Evolutionary conservation across 2,329 filamentous ascomycete genomes (phyloP).

Genomic region (Claviceps sp.): DNA sequence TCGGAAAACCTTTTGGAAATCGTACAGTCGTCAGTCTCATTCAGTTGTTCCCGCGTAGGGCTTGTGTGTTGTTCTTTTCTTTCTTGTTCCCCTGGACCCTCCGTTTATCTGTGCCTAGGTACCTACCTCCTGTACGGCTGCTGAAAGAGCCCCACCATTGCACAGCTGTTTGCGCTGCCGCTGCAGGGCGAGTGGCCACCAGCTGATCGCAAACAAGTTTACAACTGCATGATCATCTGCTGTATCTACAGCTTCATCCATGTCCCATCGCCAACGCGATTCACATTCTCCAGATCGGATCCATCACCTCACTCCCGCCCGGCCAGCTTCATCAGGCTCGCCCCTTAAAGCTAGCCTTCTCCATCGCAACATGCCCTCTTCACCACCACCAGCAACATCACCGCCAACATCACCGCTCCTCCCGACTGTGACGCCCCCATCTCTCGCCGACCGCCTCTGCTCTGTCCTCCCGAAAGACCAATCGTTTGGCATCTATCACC

Average conservation of each 20-base stretch:
- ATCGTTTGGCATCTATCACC: constrained; percentile 63
- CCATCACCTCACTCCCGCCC: neutral
- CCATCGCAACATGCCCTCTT: neutral
- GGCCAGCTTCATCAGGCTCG: neutral
- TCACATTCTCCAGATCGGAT: neutral
- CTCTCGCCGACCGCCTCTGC: constrained; percentile 21
- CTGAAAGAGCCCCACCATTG: no score
- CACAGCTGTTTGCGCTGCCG: no score
- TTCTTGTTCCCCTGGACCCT: no score
- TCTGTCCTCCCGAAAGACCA: constrained; percentile 38
- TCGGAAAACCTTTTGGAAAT: no score
- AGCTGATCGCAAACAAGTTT: neutral
- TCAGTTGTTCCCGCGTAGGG: no score
- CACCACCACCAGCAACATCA: neutral
- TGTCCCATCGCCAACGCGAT: neutral
- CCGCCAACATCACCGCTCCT: neutral
- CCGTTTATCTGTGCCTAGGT: no score
- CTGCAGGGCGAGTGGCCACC: neutral
- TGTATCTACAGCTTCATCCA: neutral
- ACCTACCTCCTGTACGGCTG: no score
- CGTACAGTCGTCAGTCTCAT: no score
- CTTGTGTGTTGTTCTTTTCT: no score
- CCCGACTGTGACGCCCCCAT: neutral
- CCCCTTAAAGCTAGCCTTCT: neutral
- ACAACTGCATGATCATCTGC: neutral